Base-by-base conservation (phyloP, 805 yeast genomes). In the Wickerhamiella sergipiensis region DNA sequence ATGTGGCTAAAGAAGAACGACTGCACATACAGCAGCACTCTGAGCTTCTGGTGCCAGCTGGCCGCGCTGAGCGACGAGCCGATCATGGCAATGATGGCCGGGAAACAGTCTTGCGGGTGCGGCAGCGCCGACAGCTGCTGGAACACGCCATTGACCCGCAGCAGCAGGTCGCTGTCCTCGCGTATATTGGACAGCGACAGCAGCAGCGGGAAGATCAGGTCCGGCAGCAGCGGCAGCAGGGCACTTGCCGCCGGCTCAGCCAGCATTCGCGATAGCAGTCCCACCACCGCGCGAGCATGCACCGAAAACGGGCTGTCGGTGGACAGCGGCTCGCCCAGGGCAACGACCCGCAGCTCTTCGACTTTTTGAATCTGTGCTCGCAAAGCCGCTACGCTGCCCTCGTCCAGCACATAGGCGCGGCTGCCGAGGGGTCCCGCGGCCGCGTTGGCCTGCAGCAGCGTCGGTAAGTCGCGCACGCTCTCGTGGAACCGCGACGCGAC, bases 1-100 rank as follows among this genome's bases (percentile, higher is more conserved):
- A 83, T 68, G 54, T 87, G 83, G 36, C 80, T 76, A 58, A 84
- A 80, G 61, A 78, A 86, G 55, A 86, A 75, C 2, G 79, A 77
- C 57, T 85, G 89, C 19, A 81, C 69, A 50, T 84, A 81, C 18
- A 79, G 75, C n/a, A 89, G 72, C 52, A 86, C 70, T 13, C 83
- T 74, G 43, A 78, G 70, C 0, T 77, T 70, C 63, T 87, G 95
- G 56, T 78, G 80, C 64, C 81, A 72, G 1, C 77, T 71, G 0
- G 69, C 64, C n/a, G 69, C 49, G 4, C 50, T 47, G 1, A 50
- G 43, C 17, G 55, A 15, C 6, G 45, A 17, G 19, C 26, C 40
- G 6, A 57, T 9, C 26, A 49, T 6, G 2, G 22, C 55, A 43
- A 70, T 67, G 17, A 75, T 70, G 8, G 55, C 55, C 52, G 74